phyloP scores from a whole-genome alignment of 2,329 filamentous ascomycete genomes.

The Trichoderma endophyticum region DNA sequence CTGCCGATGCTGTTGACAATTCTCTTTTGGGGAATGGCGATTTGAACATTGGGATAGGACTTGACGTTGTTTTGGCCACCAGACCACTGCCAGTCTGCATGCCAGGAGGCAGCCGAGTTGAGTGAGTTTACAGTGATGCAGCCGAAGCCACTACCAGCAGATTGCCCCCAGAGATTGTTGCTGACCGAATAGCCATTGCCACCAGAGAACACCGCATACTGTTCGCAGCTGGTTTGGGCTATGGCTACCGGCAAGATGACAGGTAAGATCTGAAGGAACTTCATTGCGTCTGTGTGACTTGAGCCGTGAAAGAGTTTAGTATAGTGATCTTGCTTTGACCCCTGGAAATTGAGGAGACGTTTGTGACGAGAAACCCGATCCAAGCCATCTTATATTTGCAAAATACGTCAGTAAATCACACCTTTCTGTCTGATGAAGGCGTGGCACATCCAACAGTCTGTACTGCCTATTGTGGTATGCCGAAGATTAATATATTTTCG shows the following conservation, averaged over 20 bases:
- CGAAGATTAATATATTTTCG: not conserved
- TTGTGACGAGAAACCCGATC: not conserved
- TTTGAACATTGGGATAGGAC: not conserved
- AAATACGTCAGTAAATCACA: not conserved
- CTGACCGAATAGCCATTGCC: not conserved
- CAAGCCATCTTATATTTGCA: not conserved
- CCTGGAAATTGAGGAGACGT: not conserved
- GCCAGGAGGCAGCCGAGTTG: not conserved
- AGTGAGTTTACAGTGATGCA: not conserved
- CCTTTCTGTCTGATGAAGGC: not conserved
- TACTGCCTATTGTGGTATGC: not conserved
- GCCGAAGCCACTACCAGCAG: not conserved
- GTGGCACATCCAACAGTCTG: not conserved
- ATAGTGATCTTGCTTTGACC: not conserved
- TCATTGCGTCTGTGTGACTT: not conserved
- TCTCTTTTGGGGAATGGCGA: not conserved
- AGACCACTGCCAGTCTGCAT: slow-evolving; percentile 6
- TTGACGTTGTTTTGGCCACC: slow-evolving; percentile 13
- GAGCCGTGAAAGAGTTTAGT: not conserved
- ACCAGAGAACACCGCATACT: not conserved
- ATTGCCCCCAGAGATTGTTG: slow-evolving; percentile 7
- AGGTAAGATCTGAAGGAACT: not conserved
- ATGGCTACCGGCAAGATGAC: not conserved
- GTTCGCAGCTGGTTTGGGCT: not conserved
- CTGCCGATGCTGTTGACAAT: not conserved